Evolutionary conservation across 1,284 basidiomycete species (phyloP).

Genomic region (Ceratobasidium sp.): DNA sequence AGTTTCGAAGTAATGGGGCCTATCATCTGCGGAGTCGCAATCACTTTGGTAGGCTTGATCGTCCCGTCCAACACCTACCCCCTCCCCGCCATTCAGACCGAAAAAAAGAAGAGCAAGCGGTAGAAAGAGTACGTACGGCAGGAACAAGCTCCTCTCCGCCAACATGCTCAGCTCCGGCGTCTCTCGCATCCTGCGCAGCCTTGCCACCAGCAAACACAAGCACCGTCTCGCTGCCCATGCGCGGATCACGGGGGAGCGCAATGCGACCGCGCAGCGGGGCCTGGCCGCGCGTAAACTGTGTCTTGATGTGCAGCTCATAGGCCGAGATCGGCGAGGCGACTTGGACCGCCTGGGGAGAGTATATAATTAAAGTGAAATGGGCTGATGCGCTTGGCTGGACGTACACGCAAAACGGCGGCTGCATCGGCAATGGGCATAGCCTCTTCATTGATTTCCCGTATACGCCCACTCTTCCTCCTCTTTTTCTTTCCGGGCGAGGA

Average conservation of each 20-base stretch:
- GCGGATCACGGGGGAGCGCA: conserved; percentile 77
- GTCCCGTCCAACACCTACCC: conserved; percentile 71
- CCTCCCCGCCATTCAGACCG: neutral
- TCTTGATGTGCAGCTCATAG: conserved; percentile 83
- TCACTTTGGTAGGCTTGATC: conserved; percentile 80
- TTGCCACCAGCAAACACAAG: conserved; percentile 89
- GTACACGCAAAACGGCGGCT: conserved; percentile 43
- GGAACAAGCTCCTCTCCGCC: conserved; percentile 87
- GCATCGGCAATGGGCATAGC: conserved; percentile 47
- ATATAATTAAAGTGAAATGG: neutral
- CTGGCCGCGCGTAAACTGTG: conserved; percentile 76
- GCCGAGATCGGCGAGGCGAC: conserved; percentile 77
- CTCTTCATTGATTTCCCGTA: conserved; percentile 40
- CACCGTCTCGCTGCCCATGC: conserved; percentile 76
- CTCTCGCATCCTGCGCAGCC: conserved; percentile 78
- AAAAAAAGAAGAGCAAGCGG: neutral
- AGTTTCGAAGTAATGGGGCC: conserved; percentile 81
- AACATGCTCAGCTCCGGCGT: conserved; percentile 85
- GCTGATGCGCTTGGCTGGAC: neutral
- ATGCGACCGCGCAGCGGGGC: conserved; percentile 84
- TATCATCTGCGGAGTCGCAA: conserved; percentile 85
- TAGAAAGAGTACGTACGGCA: conserved; percentile 64
- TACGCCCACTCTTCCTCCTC: neutral
- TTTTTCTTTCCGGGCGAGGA: conserved; percentile 41
- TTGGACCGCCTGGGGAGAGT: conserved; percentile 73